phyloP scores from a whole-genome alignment of 768 basidiomycete genomes.

The Panellus pusillus region DNA sequence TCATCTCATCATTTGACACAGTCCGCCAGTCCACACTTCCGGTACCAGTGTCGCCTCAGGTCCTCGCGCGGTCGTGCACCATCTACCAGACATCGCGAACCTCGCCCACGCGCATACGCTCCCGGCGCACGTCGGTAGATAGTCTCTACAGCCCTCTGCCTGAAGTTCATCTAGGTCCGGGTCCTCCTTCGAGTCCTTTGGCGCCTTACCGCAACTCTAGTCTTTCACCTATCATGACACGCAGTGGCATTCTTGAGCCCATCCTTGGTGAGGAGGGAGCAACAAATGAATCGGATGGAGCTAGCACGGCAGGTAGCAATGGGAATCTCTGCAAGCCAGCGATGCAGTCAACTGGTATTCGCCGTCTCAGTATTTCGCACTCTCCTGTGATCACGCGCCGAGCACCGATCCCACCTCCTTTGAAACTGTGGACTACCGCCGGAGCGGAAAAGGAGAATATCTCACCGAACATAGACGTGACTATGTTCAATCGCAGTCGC shows the following conservation, averaged over 20 bases:
- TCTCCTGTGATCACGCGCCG: not conserved
- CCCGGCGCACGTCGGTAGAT: constrained; percentile 14
- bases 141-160: constrained; percentile 3
- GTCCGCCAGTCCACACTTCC: constrained; percentile 9
- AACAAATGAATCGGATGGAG: too few species aligned
- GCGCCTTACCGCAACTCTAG: not conserved
- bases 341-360: not conserved
- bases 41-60: not conserved
- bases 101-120: constrained; percentile 9
- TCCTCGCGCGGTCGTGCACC: not conserved
- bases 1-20: not conserved
- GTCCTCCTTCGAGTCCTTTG: not conserved
- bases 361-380: not conserved
- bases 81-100: constrained; percentile 4
- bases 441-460: constrained; percentile 20
- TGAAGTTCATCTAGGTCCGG: constrained; percentile 1
- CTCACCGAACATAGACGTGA: not conserved
- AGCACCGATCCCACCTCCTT: constrained; percentile 8
- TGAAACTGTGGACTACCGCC: constrained; percentile 7
- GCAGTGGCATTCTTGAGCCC: not conserved
- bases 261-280: too few species aligned
- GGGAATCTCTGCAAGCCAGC: not conserved
- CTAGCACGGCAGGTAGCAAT: too few species aligned
- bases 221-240: not conserved
- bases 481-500: too few species aligned